A percentile compares a stretch with the other conserved stretches of the same genome.
Evolutionary conservation across 1,139 yeast genomes (phyloP).

Genomic region (Geotrichum fermentans): DNA sequence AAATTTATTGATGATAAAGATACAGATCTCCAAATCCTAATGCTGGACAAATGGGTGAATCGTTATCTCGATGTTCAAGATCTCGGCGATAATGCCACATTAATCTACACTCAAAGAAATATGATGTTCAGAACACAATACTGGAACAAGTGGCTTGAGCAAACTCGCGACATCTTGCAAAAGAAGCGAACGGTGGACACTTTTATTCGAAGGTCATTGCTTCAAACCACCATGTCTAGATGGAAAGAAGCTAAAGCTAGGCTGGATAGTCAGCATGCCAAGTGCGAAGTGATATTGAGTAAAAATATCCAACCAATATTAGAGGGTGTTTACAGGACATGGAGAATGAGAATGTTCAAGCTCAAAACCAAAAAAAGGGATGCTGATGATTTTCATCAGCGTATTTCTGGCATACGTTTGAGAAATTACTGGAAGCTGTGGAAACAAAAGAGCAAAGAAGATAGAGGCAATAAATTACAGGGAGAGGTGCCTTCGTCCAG

Average conservation of each 20-base stretch:
- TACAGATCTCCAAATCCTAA: background rate
- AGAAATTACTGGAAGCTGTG: conserved; percentile 28
- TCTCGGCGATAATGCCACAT: conserved; percentile 3
- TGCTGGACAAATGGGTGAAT: conserved; percentile 9
- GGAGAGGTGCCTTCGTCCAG: background rate
- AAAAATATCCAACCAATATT: background rate
- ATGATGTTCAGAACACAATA: background rate
- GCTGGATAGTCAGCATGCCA: background rate
- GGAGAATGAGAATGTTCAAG: conserved; percentile 30
- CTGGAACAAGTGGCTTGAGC: conserved; percentile 8
- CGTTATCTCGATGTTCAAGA: conserved; percentile 1
- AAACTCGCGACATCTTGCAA: background rate
- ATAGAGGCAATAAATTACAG: background rate
- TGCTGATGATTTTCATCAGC: conserved; percentile 26
- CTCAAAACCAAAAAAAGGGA: conserved; percentile 26
- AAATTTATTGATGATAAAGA: background rate
- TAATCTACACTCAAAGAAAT: background rate
- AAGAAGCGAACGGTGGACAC: background rate
- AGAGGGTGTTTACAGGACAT: conserved; percentile 23
- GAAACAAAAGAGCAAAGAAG: conserved; percentile 19
- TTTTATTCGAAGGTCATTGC: background rate
- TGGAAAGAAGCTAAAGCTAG: conserved; percentile 8
- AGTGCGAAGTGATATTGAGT: background rate
- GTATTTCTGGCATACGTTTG: conserved; percentile 24
- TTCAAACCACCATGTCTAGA: background rate